phyloP scores from a whole-genome alignment of 2,329 filamentous ascomycete genomes.

The Trichoderma sp. region DNA sequence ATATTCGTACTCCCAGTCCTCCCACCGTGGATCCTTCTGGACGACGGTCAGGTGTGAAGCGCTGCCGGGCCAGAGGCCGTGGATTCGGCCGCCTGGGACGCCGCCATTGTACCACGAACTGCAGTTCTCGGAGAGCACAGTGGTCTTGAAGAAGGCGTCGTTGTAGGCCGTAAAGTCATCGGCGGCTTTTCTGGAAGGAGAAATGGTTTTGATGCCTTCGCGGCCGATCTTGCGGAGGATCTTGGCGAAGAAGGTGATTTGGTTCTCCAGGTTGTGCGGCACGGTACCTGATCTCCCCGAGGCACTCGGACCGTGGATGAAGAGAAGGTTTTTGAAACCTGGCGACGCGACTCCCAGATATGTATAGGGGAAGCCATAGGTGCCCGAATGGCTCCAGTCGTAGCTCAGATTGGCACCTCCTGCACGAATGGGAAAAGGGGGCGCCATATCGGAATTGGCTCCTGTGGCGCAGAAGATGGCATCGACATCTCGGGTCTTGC shows the following conservation, averaged over 20 bases:
- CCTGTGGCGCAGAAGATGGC: conserved; percentile 70
- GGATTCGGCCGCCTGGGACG: conserved; percentile 61
- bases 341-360: conserved; percentile 66
- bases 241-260: conserved; percentile 65
- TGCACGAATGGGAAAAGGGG: conserved; percentile 61
- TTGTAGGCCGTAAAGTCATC: conserved; percentile 65
- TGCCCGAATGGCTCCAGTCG: conserved; percentile 58
- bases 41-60: conserved; percentile 63
- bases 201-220: conserved; percentile 66
- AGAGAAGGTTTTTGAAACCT: conserved; percentile 68
- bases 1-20: conserved; percentile 57
- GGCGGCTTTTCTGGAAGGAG: conserved; percentile 57
- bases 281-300: conserved; percentile 65
- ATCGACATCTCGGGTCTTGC: conserved; percentile 58
- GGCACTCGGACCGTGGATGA: conserved; percentile 62
- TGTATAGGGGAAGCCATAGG: conserved; percentile 64
- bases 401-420: conserved; percentile 54
- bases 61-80: conserved; percentile 70
- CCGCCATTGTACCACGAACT: conserved; percentile 74
- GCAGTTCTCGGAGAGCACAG: conserved; percentile 62
- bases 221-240: conserved; percentile 65
- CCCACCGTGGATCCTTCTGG: conserved; percentile 56
- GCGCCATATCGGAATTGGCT: conserved; percentile 60
- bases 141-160: conserved; percentile 57
- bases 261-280: conserved; percentile 66